Conservation (phyloP, 2,329 filamentous ascomycete species). For the Epichloe typhina region DNA sequence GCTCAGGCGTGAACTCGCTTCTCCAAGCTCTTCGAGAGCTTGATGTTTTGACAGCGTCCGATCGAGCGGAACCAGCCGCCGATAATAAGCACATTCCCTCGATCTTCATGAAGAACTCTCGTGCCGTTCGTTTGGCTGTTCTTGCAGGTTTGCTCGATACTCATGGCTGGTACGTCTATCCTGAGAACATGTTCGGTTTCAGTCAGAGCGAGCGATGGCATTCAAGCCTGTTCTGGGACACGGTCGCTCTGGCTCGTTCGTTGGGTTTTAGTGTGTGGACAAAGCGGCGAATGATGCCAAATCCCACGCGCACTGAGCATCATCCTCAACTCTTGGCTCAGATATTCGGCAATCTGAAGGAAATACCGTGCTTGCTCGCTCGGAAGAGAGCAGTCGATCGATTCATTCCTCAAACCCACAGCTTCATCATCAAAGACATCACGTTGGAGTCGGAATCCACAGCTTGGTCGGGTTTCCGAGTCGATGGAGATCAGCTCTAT, state of each 20-base stretch:
- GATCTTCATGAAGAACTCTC: background rate
- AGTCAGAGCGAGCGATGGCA: background rate
- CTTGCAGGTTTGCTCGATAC: background rate
- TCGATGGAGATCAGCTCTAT: slow-evolving; percentile 37
- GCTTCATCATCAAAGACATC: slow-evolving; percentile 28
- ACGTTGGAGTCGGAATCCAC: slow-evolving; percentile 27
- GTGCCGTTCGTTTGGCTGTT: background rate
- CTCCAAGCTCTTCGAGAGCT: background rate
- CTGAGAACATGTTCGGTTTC: background rate
- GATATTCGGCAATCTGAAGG: background rate
- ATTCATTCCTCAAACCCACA: slow-evolving; percentile 16
- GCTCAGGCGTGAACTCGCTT: background rate
- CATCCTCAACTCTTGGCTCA: background rate
- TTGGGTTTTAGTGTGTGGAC: background rate
- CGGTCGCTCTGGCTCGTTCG: background rate
- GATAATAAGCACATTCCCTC: background rate
- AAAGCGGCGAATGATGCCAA: background rate
- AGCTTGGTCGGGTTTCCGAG: slow-evolving; percentile 36
- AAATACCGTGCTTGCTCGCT: background rate
- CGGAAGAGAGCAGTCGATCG: slow-evolving; percentile 3
- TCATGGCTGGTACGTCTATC: background rate
- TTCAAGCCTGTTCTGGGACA: background rate
- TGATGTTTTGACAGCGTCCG: background rate
- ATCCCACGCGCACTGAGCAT: background rate
- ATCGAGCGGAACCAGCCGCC: background rate